These are phyloP conservation scores for Ophiorrhiza pumila DNA, from an alignment of 257 asterid species.

Conservation along the genomic window DNA sequence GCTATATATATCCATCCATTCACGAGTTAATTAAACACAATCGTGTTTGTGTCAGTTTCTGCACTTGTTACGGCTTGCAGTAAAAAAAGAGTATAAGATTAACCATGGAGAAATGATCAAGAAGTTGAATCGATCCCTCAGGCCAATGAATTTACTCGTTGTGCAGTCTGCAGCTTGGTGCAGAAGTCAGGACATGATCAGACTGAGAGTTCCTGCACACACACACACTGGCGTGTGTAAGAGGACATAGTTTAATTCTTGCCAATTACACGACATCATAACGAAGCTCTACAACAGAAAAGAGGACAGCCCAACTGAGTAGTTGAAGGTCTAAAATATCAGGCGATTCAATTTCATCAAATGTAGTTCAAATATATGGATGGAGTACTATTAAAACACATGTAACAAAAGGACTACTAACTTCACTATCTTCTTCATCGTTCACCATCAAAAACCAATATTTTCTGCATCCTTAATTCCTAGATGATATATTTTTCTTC, in stretches of 20 bases:
- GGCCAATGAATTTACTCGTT: not conserved
- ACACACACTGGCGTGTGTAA: constrained; percentile 10
- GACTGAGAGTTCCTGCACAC: constrained; percentile 2
- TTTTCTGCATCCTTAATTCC: no score
- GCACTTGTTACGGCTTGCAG: no score
- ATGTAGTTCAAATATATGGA: not conserved
- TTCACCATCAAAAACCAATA: not conserved
- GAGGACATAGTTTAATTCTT: not conserved
- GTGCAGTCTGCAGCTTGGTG: constrained; percentile 3
- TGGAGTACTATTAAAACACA: not conserved
- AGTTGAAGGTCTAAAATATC: not conserved
- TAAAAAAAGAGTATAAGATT: no score
- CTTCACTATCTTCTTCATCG: not conserved
- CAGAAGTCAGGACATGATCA: constrained; percentile 12
- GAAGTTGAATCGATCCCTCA: no score
- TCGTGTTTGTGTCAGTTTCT: no score
- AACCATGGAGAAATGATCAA: no score
- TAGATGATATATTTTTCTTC: not conserved
- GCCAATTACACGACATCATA: not conserved
- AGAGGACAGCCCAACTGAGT: not conserved
- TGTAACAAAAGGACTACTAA: not conserved
- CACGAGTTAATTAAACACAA: no score
- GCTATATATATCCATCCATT: no score
- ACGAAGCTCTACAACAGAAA: constrained; percentile 1
- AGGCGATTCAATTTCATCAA: not conserved